Evolutionary conservation across 75 land plant species (phyloP), one percentile per base, ranked within the genome.

Genomic region (Selaginella moellendorffii): DNA sequence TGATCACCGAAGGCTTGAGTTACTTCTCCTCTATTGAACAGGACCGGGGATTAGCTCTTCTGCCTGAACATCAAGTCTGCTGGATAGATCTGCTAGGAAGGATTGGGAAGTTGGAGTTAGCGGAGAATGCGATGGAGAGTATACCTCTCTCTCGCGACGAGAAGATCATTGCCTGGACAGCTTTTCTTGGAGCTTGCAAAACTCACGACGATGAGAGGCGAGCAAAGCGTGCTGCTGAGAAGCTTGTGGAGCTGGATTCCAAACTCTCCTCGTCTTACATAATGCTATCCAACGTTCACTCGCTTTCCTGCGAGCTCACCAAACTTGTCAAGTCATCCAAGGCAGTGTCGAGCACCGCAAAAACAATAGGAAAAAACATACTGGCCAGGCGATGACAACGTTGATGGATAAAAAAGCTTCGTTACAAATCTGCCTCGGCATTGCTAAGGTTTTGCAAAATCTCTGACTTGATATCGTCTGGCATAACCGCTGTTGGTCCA

Each of bases 401-500:
- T n/a, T n/a, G n/a, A n/a, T n/a, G n/a, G n/a, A n/a, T n/a, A n/a
- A n/a, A n/a, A n/a, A 24, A 63, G 46, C 5, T 8, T 63, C 27
- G 19, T 76, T 61, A 90, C 70, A 87, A 70, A 66, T 70, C 46
- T 36, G 46, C 46, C 14, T 36, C 46, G 5, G 46, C 46, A 18
- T 65, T 36, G 5, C 46, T 36, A 36, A 36, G 46, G 46, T 36
- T 36, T 36, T 36, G 46, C 14, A 36, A 14, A 36, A 36, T 36
- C 14, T 36, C 10, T 36, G 14, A 36, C 46, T 36, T 36, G 46
- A 36, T 36, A 36, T 36, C 46, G 14, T 36, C 46, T 36, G 46
- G 46, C 46, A 36, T 36, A 5, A 5, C 14, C 5, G 46, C 46
- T 14, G 46, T 36, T 5, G 46, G 46, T 36, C 46, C 46, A 36